Conservation (phyloP, 164 flowering plant species). For the Aristolochia fimbriata region DNA sequence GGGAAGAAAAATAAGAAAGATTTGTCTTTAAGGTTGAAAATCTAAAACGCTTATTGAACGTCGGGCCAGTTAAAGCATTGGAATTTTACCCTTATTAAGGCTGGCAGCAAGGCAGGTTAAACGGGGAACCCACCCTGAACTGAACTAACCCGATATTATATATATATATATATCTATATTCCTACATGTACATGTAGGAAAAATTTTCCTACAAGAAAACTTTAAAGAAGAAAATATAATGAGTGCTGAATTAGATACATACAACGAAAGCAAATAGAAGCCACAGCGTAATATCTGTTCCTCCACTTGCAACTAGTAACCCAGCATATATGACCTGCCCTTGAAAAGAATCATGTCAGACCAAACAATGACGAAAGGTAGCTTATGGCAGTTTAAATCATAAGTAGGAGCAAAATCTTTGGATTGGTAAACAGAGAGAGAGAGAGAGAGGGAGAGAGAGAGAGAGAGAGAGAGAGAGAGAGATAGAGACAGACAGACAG, state of each 20-base stretch:
- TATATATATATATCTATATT: too few relatives aligned
- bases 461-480: constrained; percentile 7
- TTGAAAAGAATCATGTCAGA: not conserved
- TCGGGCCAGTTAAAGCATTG: too few relatives aligned
- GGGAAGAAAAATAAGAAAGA: too few relatives aligned
- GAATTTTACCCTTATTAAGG: too few relatives aligned
- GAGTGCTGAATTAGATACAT: constrained; percentile 4
- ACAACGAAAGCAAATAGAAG: constrained; percentile 76
- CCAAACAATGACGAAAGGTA: not conserved
- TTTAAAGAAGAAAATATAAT: too few relatives aligned
- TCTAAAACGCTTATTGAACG: too few relatives aligned
- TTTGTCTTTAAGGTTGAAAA: not conserved
- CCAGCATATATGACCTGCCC: constrained; percentile 77
- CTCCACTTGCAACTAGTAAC: constrained; percentile 72
- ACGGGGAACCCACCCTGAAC: too few relatives aligned
- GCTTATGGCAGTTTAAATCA: not conserved
- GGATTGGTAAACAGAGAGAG: constrained; percentile 3
- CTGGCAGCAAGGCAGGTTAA: too few relatives aligned
- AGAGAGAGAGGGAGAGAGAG: constrained; percentile 3
- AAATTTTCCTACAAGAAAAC: too few relatives aligned
- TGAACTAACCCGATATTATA: too few relatives aligned
- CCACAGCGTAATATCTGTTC: constrained; percentile 66
- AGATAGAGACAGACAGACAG: constrained; percentile 8
- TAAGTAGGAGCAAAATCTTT: not conserved
- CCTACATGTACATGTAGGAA: too few relatives aligned